These are phyloP conservation scores for Pleurotus ostreatus DNA, from an alignment of 768 basidiomycete genomes.

Conservation along the genomic window DNA sequence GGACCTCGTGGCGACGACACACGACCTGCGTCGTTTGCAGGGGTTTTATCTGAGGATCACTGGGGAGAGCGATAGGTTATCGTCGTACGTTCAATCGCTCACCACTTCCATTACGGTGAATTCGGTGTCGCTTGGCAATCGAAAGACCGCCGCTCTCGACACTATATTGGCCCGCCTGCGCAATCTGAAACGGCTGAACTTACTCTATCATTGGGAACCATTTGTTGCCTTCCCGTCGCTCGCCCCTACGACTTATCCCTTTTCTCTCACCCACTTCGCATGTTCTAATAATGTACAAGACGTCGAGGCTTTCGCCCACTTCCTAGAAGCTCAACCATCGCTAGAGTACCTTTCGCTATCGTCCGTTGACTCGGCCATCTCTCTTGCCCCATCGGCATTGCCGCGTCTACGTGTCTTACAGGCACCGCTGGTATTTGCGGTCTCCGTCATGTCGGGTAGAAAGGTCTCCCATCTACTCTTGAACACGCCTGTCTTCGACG, in stretches of 20 bases:
- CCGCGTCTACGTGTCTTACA: not conserved
- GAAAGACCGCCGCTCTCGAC: not conserved
- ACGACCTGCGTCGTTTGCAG: not conserved
- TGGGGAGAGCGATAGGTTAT: not conserved
- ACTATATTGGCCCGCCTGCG: not conserved
- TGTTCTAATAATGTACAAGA: not conserved
- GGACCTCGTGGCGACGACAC: not conserved
- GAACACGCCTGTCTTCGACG: not conserved
- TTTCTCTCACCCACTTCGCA: conserved; percentile 1
- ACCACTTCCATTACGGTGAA: not conserved
- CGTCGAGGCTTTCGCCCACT: not conserved
- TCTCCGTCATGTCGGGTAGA: not conserved
- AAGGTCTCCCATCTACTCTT: not conserved
- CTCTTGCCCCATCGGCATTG: not conserved
- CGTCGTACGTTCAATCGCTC: not conserved
- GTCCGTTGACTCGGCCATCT: not conserved
- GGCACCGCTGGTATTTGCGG: not conserved
- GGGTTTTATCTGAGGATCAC: not conserved
- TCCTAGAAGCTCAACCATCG: conserved; percentile 1
- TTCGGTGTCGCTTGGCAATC: not conserved
- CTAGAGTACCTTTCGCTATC: not conserved
- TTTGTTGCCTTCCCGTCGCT: not conserved
- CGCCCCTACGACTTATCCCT: not conserved
- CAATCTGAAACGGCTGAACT: not conserved
- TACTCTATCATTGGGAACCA: not conserved